These are phyloP conservation scores for Tricholoma sp. DNA, from an alignment of 768 basidiomycete genomes.

Conservation along the genomic window DNA sequence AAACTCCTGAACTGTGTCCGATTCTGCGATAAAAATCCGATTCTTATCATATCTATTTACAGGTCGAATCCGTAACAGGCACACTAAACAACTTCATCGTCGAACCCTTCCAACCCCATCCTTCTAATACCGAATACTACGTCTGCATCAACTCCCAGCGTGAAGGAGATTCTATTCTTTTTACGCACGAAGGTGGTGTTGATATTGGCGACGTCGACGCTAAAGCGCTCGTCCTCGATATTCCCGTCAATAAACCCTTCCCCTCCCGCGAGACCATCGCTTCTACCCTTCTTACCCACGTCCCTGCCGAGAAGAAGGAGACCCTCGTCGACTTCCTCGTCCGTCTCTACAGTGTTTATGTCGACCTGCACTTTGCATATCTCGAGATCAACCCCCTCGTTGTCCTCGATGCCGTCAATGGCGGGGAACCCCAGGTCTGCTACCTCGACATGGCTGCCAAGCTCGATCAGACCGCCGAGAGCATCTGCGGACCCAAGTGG, in stretches of 20 bases:
- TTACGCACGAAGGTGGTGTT: conserved; percentile 98
- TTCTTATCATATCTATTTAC: conserved; percentile 13
- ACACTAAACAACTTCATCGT: conserved; percentile 97
- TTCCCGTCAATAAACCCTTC: conserved; percentile 74
- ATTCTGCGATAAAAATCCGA: not conserved
- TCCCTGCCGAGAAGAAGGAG: conserved; percentile 81
- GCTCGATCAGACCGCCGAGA: conserved; percentile 98
- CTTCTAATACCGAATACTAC: conserved; percentile 92
- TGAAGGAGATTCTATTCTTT: conserved; percentile 93
- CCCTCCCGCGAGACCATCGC: conserved; percentile 78
- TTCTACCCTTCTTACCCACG: conserved; percentile 72
- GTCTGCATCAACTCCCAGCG: conserved; percentile 96
- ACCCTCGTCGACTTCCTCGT: conserved; percentile 93
- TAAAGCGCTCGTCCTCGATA: conserved; percentile 85
- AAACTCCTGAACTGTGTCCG: too few species aligned
- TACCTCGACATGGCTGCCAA: conserved; percentile 99
- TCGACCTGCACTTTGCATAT: conserved; percentile 98
- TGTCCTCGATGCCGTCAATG: conserved; percentile 75
- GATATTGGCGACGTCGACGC: conserved; percentile 98
- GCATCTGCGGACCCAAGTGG: conserved; percentile 98
- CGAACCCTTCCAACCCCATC: conserved; percentile 98
- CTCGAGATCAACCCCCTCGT: conserved; percentile 99
- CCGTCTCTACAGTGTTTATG: conserved; percentile 95
- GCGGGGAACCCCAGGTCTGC: conserved; percentile 73
- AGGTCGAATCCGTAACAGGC: conserved; percentile 94